Percentiles rank a stretch among this genome's conserved stretches.
phyloP scores from a whole-genome alignment of 257 asterid species.

The Scutellaria barbata region DNA sequence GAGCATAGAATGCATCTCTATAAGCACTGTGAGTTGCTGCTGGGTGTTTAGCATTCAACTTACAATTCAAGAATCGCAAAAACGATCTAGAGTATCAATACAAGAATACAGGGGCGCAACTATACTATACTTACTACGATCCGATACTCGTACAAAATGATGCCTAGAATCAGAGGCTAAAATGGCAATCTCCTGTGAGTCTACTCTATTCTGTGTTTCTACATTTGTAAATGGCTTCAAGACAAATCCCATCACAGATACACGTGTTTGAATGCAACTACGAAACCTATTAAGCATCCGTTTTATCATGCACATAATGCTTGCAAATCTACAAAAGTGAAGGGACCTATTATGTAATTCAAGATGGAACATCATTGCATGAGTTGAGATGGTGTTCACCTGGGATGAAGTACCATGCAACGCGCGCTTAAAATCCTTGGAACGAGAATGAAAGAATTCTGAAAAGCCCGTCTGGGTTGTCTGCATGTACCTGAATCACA shows the following conservation, averaged over 20 bases:
- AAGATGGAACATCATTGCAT: conserved; percentile 10
- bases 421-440: conserved; percentile 69
- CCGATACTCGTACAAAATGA: conserved; percentile 14
- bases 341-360: not conserved
- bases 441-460: conserved; percentile 90
- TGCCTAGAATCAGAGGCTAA: conserved; percentile 9
- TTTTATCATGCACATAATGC: not conserved
- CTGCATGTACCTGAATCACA: conserved; percentile 86
- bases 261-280: conserved; percentile 7
- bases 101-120: not conserved
- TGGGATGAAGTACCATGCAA: not conserved
- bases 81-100: too few relatives aligned
- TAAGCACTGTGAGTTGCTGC: not conserved
- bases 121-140: conserved; percentile 6
- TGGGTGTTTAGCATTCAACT: too few relatives aligned
- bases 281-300: conserved; percentile 27
- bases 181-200: conserved; percentile 1
- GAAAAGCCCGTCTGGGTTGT: conserved; percentile 96
- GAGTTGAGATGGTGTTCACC: not conserved
- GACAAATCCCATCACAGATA: conserved; percentile 13
- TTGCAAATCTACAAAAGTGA: conserved; percentile 20
- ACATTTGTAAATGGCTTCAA: conserved; percentile 15
- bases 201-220: not conserved
- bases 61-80: too few relatives aligned
- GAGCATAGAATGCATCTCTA: not conserved